Base-by-base conservation (phyloP, 2,329 filamentous ascomycete species). In the Phyllosticta capitalensis region DNA sequence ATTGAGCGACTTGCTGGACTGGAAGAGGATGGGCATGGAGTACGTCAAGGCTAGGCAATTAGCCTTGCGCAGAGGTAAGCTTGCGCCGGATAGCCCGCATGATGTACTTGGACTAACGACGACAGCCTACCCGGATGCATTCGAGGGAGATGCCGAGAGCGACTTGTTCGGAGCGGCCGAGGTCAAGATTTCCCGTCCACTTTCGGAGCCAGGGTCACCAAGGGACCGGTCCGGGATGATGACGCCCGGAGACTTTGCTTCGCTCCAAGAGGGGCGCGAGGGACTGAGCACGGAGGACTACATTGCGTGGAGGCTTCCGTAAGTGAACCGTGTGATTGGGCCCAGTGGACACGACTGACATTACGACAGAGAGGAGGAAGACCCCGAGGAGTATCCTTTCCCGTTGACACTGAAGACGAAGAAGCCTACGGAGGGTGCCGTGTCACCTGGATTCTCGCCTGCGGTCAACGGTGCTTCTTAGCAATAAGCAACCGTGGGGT, bases 1-100 rank as follows among this genome's bases (percentile, higher is more conserved):
- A 54, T 79, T 99, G 58, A 95, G 91, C 69, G 94, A 99, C 72
- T 80, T 99, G 62, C 81, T 99, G 49, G 94, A 99, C 76, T 99
- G 94, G 94, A 97, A 97, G 82, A 84, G 94, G 55, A 99, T 99
- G 94, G 94, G 94, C 21, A 87, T 97, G 86, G 94, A 99, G 76
- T 99, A 99, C 71, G 90, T 96, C 76, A 99, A 97, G 80, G 94
- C 94, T 33, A 85, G 94, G 54, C 94, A 97, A 74, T 76, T 99
- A 69, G 94, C 94, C 22, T 79, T 99, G 64, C 83, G 94, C 68
- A 84, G 94, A 74, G 76, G 77, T 78, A 69, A 62, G 63, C 38
- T 54, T 49, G 12, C 6, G 9, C 5, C 6, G 1, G 22, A 45
- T 6, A n/a, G 38, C 5, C 33, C 5, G 14, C 5, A 9, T 2